A percentile compares a stretch with the other conserved stretches of the same genome.
Conservation (phyloP, 306 rosid genomes). For the Malus orientalis region DNA sequence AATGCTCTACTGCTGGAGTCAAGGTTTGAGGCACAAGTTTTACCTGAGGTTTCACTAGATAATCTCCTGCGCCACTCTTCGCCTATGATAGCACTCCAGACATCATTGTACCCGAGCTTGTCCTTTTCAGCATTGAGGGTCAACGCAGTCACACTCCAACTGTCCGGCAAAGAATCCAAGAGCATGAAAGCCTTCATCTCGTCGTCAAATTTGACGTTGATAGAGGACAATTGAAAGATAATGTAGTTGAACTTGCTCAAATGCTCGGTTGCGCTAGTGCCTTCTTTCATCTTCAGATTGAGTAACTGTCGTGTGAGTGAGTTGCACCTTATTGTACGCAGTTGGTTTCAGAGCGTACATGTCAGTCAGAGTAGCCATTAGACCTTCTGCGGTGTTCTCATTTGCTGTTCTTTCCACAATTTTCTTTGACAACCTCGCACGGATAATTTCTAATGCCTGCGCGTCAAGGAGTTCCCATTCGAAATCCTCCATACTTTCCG, state of each 20-base stretch:
- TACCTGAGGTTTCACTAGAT: too few relatives aligned
- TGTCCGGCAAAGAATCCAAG: too few relatives aligned
- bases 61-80: too few relatives aligned
- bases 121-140: too few relatives aligned
- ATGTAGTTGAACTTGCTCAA: neutral
- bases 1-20: too few relatives aligned
- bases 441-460: neutral
- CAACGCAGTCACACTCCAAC: too few relatives aligned
- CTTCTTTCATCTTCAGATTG: neutral
- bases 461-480: neutral
- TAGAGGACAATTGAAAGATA: neutral
- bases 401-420: neutral
- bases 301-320: neutral
- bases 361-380: neutral
- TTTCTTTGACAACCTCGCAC: neutral
- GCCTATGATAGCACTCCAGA: too few relatives aligned
- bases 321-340: neutral
- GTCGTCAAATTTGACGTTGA: neutral
- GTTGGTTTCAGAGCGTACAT: neutral
- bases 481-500: neutral
- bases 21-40: too few relatives aligned
- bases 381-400: neutral
- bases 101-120: too few relatives aligned
- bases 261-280: neutral
- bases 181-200: too few relatives aligned